Conservation (phyloP, 257 asterid genomes). For the Catharanthus roseus region DNA sequence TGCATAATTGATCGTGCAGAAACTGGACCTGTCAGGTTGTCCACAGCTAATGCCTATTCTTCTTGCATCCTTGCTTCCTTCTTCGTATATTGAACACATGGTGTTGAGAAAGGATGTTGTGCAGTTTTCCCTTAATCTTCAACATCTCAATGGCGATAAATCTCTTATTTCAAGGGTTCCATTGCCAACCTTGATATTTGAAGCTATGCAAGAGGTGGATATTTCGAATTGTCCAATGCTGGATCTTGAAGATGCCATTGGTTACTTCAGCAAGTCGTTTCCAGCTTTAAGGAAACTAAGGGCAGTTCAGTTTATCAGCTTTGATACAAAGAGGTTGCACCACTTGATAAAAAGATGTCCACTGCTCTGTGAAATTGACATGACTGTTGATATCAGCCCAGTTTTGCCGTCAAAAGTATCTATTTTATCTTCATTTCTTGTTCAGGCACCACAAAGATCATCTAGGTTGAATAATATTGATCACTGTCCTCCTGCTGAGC, state of each 20-base stretch:
- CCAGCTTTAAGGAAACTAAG: constrained; percentile 60
- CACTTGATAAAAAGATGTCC: constrained; percentile 54
- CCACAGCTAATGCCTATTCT: constrained; percentile 61
- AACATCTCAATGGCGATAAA: constrained; percentile 19
- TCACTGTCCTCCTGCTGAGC: constrained; percentile 20
- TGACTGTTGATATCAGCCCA: constrained; percentile 65
- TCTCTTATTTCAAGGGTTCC: constrained; percentile 25
- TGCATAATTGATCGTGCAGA: constrained; percentile 40
- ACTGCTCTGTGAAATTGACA: constrained; percentile 50
- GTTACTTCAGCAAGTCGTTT: constrained; percentile 56
- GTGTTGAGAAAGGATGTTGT: constrained; percentile 34
- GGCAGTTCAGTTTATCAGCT: constrained; percentile 57
- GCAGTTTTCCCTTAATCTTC: constrained; percentile 29
- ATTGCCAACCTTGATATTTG: constrained; percentile 44
- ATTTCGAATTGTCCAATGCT: constrained; percentile 71
- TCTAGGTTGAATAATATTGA: constrained; percentile 14
- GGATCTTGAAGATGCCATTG: constrained; percentile 52
- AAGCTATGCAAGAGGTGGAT: constrained; percentile 69
- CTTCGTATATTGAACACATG: constrained; percentile 27
- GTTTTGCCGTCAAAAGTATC: constrained; percentile 49
- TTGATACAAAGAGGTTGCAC: constrained; percentile 35
- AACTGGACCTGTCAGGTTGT: constrained; percentile 71
- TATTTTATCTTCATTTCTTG: constrained; percentile 38
- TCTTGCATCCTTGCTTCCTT: constrained; percentile 51
- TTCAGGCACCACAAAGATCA: constrained; percentile 26